A percentile compares a stretch with the other conserved stretches of the same genome.
Conservation (phyloP, 2,329 filamentous ascomycete species). For the Curvularia verruculosa region DNA sequence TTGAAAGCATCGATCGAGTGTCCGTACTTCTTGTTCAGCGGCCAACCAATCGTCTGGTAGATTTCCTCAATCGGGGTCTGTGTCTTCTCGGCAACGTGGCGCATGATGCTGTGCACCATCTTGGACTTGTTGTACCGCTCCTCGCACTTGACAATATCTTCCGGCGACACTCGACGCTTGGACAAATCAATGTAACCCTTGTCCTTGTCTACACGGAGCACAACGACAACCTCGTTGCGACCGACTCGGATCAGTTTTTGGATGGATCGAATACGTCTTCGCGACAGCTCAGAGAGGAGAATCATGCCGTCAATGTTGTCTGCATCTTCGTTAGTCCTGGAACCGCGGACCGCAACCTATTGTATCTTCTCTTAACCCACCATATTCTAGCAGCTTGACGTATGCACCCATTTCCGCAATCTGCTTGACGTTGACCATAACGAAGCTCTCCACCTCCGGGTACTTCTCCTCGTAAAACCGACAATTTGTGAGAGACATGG, state of each 20-base stretch:
- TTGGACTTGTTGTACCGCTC: conserved; percentile 99
- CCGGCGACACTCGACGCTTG: conserved; percentile 95
- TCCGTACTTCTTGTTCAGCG: conserved; percentile 95
- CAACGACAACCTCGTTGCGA: conserved; percentile 97
- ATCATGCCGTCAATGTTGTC: conserved; percentile 99
- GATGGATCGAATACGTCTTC: conserved; percentile 97
- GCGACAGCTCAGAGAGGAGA: conserved; percentile 92
- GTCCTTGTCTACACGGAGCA: conserved; percentile 98
- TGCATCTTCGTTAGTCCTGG: conserved; percentile 18
- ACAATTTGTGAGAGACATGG: conserved; percentile 94
- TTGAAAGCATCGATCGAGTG: conserved; percentile 98
- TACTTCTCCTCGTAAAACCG: conserved; percentile 98
- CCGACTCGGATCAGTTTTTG: conserved; percentile 99
- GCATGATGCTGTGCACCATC: conserved; percentile 98
- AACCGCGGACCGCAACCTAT: background rate
- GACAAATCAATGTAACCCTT: conserved; percentile 99
- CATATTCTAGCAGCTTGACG: conserved; percentile 97
- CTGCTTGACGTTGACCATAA: conserved; percentile 99
- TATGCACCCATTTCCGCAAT: conserved; percentile 99
- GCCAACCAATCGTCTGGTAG: conserved; percentile 95
- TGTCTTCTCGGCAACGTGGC: conserved; percentile 97
- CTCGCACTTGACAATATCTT: conserved; percentile 98
- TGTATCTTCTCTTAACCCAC: conserved; percentile 23
- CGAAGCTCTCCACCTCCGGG: conserved; percentile 98
- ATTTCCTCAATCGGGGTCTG: conserved; percentile 90